These are phyloP conservation scores for Nitzschia inconspicua DNA, from an alignment of 108 stramenopile genomes.

Conservation along the genomic window DNA sequence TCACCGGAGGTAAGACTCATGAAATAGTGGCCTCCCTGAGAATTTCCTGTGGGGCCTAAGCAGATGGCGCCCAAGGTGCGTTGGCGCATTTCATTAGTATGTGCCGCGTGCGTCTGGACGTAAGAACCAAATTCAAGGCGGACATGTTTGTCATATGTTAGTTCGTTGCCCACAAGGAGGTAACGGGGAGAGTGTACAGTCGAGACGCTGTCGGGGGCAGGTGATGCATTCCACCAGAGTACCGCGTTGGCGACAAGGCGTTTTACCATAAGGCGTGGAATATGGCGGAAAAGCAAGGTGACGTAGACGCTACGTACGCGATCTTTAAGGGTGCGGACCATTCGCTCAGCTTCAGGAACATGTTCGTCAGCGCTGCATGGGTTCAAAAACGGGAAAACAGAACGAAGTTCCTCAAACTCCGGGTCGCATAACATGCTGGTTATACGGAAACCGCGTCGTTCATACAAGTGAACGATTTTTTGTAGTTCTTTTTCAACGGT, in stretches of 20 bases:
- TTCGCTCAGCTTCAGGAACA: constrained; percentile 44
- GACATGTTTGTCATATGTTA: constrained; percentile 13
- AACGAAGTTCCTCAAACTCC: constrained; percentile 24
- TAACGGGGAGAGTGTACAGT: constrained; percentile 13
- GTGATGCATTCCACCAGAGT: constrained; percentile 33
- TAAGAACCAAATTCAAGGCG: constrained; percentile 33
- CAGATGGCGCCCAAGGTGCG: constrained; percentile 31
- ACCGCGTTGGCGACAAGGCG: constrained; percentile 9
- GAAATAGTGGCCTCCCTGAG: constrained; percentile 10
- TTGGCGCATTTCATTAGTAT: constrained; percentile 12
- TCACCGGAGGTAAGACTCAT: no score
- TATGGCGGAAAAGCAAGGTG: constrained; percentile 28
- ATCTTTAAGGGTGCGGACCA: constrained; percentile 37
- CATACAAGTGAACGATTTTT: no score
- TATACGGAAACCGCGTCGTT: constrained; percentile 25
- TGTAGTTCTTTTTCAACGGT: no score
- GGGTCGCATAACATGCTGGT: constrained; percentile 13
- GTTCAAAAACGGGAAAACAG: no score
- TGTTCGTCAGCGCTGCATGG: constrained; percentile 44
- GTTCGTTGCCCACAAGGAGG: constrained; percentile 7
- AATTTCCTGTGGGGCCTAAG: constrained; percentile 20
- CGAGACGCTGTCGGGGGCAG: constrained; percentile 10
- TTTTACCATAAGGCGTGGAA: constrained; percentile 23
- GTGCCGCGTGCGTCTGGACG: constrained; percentile 42
- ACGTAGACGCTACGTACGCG: constrained; percentile 13